Evolutionary conservation across 805 yeast species (phyloP), one percentile per base, ranked within the genome.

Genomic region (Torulaspora quercuum): DNA sequence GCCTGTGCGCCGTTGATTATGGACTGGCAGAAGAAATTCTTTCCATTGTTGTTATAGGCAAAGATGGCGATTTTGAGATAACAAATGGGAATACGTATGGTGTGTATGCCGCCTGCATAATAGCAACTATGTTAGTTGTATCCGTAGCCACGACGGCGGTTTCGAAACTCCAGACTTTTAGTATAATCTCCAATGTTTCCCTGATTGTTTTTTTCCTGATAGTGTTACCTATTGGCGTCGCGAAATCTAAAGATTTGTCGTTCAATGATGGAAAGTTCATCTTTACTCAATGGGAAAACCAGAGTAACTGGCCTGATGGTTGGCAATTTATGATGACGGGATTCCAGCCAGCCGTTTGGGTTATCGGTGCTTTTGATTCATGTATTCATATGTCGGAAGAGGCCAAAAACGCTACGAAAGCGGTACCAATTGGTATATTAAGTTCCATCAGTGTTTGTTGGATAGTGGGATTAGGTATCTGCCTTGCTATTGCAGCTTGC

Each of bases 311-410:
- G 79, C 68, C 76, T 7, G 61, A 56, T 22, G 85, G 84, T 20
- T 77, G 80, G 75, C 70, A 75, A 67, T 48, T 66, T 40, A 58
- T 69, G 39, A 57, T 78, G 46, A 62, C 62, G 25, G 67, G 72
- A 8, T 74, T 78, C 70, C 70, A 78, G 75, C 79, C 86, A 0
- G 78, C 80, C 1, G 72, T 80, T 41, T 82, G 89, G 88, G 78
- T 84, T 12, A 80, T 81, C 53, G 82, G 83, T 16, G 78, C 82
- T 0, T 80, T 79, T 55, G 88, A 81, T 55, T 73, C 83, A 6
- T 76, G 81, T 50, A 76, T 81, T 33, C 87, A 81, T 62, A 75
- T 78, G 75, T 68, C 81, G 14, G 89, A 81, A 57, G 87, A 81
- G 56, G 82, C 82, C 16, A 65, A 67, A 35, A 73, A 78, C 51